These are phyloP conservation scores for Trichoderma guizhouense DNA, from an alignment of 2,329 filamentous ascomycete genomes.

Conservation along the genomic window DNA sequence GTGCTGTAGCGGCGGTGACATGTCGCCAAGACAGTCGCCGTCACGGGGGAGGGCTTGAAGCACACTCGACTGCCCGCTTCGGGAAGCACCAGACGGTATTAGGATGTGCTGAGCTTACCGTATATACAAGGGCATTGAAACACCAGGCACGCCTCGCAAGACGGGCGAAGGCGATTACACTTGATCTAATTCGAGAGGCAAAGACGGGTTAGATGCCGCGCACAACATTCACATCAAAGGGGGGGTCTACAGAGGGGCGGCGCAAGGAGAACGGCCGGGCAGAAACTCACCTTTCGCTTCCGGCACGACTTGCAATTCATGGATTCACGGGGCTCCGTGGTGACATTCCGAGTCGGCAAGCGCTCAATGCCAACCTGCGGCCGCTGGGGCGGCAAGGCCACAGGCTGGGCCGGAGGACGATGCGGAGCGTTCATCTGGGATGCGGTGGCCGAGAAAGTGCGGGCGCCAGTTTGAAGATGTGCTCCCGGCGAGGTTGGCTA, in stretches of 20 bases:
- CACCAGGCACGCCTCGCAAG: conserved; percentile 84
- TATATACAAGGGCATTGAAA: conserved; percentile 88
- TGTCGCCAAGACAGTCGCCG: neutral
- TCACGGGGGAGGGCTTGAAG: neutral
- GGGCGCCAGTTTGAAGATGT: neutral
- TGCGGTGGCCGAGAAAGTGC: neutral
- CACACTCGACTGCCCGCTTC: neutral
- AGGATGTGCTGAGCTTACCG: conserved; percentile 51
- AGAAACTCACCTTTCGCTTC: conserved; percentile 72
- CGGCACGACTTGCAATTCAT: conserved; percentile 97
- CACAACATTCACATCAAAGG: neutral
- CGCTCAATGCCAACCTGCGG: conserved; percentile 80
- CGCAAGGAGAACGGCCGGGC: neutral
- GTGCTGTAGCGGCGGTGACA: too few species aligned
- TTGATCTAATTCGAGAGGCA: conserved; percentile 63
- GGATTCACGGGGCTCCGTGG: conserved; percentile 76
- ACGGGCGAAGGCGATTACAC: conserved; percentile 79
- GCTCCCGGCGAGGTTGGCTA: neutral
- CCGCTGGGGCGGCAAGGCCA: conserved; percentile 66
- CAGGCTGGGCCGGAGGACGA: conserved; percentile 34
- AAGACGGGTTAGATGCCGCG: neutral
- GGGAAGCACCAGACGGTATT: neutral
- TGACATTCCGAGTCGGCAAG: conserved; percentile 66
- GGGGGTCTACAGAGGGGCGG: conserved; percentile 6
- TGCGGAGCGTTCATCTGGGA: conserved; percentile 17